Percentiles rank a stretch among this genome's conserved stretches.
Conservation (phyloP, 169 alveolate species). For the Plasmodium berghei region DNA sequence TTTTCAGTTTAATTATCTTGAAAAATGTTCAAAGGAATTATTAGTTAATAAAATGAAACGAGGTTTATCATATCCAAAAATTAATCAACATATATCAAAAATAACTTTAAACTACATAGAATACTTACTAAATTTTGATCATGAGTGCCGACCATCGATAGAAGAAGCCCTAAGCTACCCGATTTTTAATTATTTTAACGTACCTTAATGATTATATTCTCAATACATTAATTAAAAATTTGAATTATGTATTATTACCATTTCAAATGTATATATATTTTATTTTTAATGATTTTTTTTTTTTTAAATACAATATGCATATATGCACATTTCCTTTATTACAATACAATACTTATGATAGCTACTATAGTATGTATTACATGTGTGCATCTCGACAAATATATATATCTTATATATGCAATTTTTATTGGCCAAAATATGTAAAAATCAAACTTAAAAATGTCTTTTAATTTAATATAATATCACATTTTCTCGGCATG, state of each 20-base stretch:
- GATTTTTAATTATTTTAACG: constrained; percentile 58
- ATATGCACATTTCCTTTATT: too few species aligned
- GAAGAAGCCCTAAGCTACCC: constrained; percentile 79
- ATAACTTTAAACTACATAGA: constrained; percentile 77
- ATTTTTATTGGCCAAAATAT: too few species aligned
- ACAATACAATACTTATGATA: too few species aligned
- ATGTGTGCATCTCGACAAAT: too few species aligned
- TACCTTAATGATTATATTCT: constrained; percentile 15
- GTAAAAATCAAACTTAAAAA: too few species aligned
- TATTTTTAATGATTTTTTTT: background rate
- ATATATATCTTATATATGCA: background rate
- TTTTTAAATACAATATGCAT: background rate
- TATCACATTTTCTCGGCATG: too few species aligned
- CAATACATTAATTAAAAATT: background rate
- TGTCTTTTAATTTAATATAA: too few species aligned
- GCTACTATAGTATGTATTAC: too few species aligned
- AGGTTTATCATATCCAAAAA: constrained; percentile 70
- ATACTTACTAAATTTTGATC: constrained; percentile 78
- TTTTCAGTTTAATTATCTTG: constrained; percentile 78
- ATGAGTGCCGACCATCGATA: constrained; percentile 75
- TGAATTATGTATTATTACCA: background rate
- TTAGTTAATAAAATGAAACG: constrained; percentile 77
- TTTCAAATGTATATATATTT: too few species aligned
- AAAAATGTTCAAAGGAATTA: constrained; percentile 77
- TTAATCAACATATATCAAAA: constrained; percentile 73